Conservation (phyloP, 2,329 filamentous ascomycete genomes). For the Chrysosporium queenslandicum region DNA sequence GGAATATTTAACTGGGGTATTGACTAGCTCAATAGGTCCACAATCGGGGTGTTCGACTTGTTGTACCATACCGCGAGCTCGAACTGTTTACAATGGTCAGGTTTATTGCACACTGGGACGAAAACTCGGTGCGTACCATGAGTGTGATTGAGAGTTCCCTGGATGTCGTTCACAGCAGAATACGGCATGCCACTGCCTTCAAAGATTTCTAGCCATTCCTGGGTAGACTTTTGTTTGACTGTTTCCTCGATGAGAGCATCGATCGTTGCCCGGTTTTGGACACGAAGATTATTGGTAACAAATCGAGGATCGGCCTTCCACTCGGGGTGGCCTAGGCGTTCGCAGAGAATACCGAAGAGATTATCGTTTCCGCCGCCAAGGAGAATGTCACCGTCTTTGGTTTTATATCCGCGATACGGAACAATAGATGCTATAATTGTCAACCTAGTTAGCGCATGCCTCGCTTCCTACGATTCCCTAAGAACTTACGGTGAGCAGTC, state of each 20-base stretch:
- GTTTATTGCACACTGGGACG: neutral
- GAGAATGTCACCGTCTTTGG: slow-evolving; percentile 52
- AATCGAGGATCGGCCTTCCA: slow-evolving; percentile 50
- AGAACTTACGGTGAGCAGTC: slow-evolving; percentile 70
- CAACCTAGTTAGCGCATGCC: slow-evolving; percentile 12
- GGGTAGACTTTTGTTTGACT: slow-evolving; percentile 66
- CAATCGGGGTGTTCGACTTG: slow-evolving; percentile 75
- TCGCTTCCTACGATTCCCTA: slow-evolving; percentile 9
- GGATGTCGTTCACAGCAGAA: slow-evolving; percentile 87
- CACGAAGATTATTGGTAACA: slow-evolving; percentile 49
- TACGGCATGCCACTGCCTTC: slow-evolving; percentile 93
- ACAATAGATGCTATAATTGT: slow-evolving; percentile 71
- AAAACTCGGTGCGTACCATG: slow-evolving; percentile 51
- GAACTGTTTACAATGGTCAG: slow-evolving; percentile 35
- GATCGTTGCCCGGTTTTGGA: slow-evolving; percentile 61
- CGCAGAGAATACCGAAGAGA: slow-evolving; percentile 51
- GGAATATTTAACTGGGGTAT: slow-evolving; percentile 90
- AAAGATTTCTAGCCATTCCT: slow-evolving; percentile 76
- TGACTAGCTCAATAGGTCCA: slow-evolving; percentile 79
- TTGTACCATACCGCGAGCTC: slow-evolving; percentile 77
- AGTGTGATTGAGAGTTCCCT: slow-evolving; percentile 69
- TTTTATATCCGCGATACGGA: slow-evolving; percentile 75
- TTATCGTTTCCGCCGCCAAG: slow-evolving; percentile 56
- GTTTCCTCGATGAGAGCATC: slow-evolving; percentile 69
- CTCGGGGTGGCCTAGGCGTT: slow-evolving; percentile 47